A percentile compares a stretch with the other conserved stretches of the same genome.
Conservation (phyloP, 768 basidiomycete species). For the Collybia sordida region DNA sequence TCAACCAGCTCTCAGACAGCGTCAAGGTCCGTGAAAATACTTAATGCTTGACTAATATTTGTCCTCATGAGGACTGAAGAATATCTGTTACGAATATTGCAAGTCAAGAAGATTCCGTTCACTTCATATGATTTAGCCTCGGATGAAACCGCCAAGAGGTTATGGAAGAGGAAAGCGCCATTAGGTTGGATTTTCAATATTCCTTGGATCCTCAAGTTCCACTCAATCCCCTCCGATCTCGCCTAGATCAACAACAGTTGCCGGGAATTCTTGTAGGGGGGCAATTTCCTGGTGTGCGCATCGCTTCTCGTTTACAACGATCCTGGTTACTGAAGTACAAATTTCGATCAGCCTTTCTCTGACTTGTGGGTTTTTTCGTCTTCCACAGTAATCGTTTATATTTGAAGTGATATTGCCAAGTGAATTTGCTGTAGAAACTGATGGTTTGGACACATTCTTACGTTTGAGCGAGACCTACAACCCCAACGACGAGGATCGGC, state of each 20-base stretch:
- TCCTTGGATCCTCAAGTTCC: not conserved
- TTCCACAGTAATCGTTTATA: conserved; percentile 6
- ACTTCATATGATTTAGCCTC: conserved; percentile 84
- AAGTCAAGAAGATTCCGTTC: conserved; percentile 84
- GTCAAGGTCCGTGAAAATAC: conserved; percentile 58
- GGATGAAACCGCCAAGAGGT: conserved; percentile 73
- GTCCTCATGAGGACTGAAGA: conserved; percentile 54
- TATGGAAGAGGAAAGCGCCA: conserved; percentile 85
- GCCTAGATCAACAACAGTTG: conserved; percentile 75
- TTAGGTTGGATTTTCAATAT: conserved; percentile 37
- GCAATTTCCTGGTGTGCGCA: conserved; percentile 72
- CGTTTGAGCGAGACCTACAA: conserved; percentile 73
- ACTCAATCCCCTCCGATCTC: not conserved
- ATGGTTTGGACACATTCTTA: conserved; percentile 69
- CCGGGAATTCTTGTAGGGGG: conserved; percentile 83
- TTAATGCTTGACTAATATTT: conserved; percentile 62
- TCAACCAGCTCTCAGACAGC: conserved; percentile 71
- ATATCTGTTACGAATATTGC: conserved; percentile 77
- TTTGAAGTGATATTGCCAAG: conserved; percentile 30
- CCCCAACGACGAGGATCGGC: conserved; percentile 55
- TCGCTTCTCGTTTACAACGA: conserved; percentile 1
- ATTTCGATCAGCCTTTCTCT: conserved; percentile 52
- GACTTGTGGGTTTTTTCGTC: conserved; percentile 58
- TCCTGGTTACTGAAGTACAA: conserved; percentile 5
- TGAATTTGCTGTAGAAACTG: conserved; percentile 83